These are phyloP conservation scores for Pichia occidentalis DNA, from an alignment of 805 yeast genomes.

Conservation along the genomic window DNA sequence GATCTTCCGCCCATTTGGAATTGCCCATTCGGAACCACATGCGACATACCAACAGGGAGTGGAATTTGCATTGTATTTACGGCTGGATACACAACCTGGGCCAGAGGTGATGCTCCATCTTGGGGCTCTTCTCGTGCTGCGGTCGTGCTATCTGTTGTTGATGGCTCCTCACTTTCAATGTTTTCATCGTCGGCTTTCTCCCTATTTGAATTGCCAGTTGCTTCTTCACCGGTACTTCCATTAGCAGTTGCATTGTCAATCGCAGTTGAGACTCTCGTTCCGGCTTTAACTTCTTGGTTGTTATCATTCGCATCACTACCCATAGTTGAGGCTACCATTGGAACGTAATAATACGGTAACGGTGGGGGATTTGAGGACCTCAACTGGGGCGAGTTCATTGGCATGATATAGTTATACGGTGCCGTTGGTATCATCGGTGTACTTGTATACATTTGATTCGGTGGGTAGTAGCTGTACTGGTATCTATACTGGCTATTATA, in stretches of 20 bases:
- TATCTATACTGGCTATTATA: not conserved
- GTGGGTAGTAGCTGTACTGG: slow-evolving; percentile 7
- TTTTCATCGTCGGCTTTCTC: slow-evolving; percentile 1
- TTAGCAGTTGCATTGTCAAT: slow-evolving; percentile 6
- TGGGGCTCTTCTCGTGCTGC: not conserved
- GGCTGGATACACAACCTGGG: no score
- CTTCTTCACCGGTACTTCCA: slow-evolving; percentile 6
- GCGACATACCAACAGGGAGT: slow-evolving; percentile 3
- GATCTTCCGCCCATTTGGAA: not conserved
- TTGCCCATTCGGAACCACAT: not conserved
- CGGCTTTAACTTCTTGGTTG: not conserved
- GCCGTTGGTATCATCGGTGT: slow-evolving; percentile 2
- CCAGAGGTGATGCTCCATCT: not conserved
- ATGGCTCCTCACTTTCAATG: no score
- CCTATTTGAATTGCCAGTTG: not conserved
- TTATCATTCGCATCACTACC: slow-evolving; percentile 10
- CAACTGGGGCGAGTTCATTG: slow-evolving; percentile 10
- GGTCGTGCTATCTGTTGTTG: not conserved
- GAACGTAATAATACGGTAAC: slow-evolving; percentile 11
- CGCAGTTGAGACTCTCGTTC: slow-evolving; percentile 1
- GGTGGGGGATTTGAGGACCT: slow-evolving; percentile 7
- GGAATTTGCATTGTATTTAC: no score
- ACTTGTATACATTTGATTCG: slow-evolving; percentile 1
- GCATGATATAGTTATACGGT: slow-evolving; percentile 4
- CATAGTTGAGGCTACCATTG: slow-evolving; percentile 18